These are phyloP conservation scores for Teratosphaeria destructans DNA, from an alignment of 2,329 filamentous ascomycete species.

Conservation along the genomic window DNA sequence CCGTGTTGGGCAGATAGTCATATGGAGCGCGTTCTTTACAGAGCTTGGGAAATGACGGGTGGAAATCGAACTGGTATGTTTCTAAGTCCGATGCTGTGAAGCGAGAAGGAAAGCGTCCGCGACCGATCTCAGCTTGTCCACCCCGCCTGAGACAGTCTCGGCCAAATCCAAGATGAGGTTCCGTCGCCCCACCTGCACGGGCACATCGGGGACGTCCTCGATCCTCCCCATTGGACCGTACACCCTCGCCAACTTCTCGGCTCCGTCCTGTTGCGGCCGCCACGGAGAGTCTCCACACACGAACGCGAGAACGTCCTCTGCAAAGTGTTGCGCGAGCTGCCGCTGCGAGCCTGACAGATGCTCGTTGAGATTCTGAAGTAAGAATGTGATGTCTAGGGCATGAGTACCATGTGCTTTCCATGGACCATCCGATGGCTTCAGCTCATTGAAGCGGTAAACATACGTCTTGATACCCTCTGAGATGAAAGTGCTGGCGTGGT, in stretches of 20 bases:
- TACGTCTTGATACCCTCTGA: conserved; percentile 16
- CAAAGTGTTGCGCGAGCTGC: conserved; percentile 25
- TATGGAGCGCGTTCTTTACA: background rate
- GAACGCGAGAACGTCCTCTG: conserved; percentile 30
- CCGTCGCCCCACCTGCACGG: conserved; percentile 8
- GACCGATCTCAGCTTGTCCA: conserved; percentile 7
- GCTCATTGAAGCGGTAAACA: conserved; percentile 38
- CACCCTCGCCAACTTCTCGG: conserved; percentile 15
- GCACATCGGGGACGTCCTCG: conserved; percentile 8
- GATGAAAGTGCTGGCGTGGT: conserved; percentile 25
- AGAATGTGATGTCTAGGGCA: conserved; percentile 35
- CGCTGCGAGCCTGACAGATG: conserved; percentile 25
- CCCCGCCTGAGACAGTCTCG: conserved; percentile 5
- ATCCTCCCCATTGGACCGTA: conserved; percentile 5
- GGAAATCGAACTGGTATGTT: background rate
- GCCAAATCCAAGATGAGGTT: conserved; percentile 7
- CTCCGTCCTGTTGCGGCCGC: conserved; percentile 10
- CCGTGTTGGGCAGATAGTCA: background rate
- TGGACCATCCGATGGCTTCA: conserved; percentile 37
- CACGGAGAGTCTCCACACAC: conserved; percentile 27
- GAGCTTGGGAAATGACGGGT: background rate
- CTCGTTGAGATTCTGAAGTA: conserved; percentile 39
- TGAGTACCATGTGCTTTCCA: conserved; percentile 31
- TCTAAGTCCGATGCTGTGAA: background rate
- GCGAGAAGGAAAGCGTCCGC: conserved; percentile 6